These are phyloP conservation scores for Zangia roseola DNA, from an alignment of 768 basidiomycete genomes.

Conservation along the genomic window DNA sequence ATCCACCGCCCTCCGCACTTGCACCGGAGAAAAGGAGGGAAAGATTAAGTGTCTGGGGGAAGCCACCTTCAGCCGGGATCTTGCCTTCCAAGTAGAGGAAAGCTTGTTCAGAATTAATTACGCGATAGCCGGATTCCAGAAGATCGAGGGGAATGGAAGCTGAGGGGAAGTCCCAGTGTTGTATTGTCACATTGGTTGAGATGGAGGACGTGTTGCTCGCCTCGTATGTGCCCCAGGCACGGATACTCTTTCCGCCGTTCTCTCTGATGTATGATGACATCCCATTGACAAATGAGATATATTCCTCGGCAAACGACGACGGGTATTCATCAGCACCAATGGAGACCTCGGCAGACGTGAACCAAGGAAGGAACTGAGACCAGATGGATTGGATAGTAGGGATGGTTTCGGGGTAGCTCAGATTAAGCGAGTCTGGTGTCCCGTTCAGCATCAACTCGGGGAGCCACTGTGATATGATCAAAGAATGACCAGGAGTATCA, in stretches of 20 bases:
- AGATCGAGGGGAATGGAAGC: constrained; percentile 34
- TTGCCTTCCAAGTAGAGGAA: constrained; percentile 41
- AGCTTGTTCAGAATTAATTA: constrained; percentile 36
- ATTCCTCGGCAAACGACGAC: constrained; percentile 38
- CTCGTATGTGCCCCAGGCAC: constrained; percentile 44
- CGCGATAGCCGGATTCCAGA: constrained; percentile 33
- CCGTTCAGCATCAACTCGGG: constrained; percentile 39
- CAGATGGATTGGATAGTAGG: constrained; percentile 43
- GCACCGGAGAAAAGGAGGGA: constrained; percentile 33
- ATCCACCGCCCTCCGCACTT: constrained; percentile 27
- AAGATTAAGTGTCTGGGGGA: constrained; percentile 33
- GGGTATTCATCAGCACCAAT: constrained; percentile 48
- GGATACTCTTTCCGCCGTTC: constrained; percentile 37
- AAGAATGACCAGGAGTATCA: constrained; percentile 44
- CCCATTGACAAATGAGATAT: constrained; percentile 42
- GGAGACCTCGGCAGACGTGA: constrained; percentile 39
- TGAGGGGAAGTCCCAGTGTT: constrained; percentile 42
- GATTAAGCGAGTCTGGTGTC: constrained; percentile 37
- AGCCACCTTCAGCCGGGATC: constrained; percentile 30
- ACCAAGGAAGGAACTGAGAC: constrained; percentile 42
- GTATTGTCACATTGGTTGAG: constrained; percentile 41
- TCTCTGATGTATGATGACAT: constrained; percentile 38
- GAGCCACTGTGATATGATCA: constrained; percentile 46
- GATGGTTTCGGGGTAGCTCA: constrained; percentile 41
- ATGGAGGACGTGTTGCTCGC: constrained; percentile 36